A percentile compares a stretch with the other conserved stretches of the same genome.
Conservation (phyloP, 2,329 filamentous ascomycete genomes). For the Chaetomium strumarium region DNA sequence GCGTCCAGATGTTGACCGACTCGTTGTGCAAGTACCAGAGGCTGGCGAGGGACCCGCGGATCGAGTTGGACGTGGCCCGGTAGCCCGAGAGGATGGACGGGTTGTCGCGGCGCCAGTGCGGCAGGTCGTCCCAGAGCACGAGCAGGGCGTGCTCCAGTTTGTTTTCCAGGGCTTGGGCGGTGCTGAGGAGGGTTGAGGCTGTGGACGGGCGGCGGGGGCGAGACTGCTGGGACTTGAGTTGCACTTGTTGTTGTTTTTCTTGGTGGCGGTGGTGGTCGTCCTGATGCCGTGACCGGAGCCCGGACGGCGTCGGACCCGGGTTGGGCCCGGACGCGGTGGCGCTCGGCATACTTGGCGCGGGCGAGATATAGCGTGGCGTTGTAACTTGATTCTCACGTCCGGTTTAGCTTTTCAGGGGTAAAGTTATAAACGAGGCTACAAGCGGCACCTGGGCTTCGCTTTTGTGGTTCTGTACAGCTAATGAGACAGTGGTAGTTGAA, state of each 20-base stretch:
- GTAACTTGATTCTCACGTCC: neutral
- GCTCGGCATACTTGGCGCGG: neutral
- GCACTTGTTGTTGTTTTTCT: neutral
- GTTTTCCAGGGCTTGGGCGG: conserved; percentile 31
- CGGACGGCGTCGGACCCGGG: neutral
- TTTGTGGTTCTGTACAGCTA: too few relatives aligned
- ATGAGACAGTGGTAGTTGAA: too few relatives aligned
- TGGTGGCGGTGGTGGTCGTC: neutral
- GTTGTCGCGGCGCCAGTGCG: conserved; percentile 55
- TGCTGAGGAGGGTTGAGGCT: conserved; percentile 22
- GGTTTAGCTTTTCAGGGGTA: neutral
- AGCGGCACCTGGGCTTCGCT: too few relatives aligned
- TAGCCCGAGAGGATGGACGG: conserved; percentile 50
- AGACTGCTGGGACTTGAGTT: neutral
- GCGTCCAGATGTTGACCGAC: conserved; percentile 58
- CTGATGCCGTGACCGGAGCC: conserved; percentile 4
- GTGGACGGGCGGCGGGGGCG: conserved; percentile 19
- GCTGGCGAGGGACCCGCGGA: conserved; percentile 40
- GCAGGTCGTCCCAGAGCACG: conserved; percentile 53
- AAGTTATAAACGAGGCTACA: neutral
- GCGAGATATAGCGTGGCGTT: neutral
- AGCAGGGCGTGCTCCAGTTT: conserved; percentile 40
- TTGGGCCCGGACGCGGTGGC: neutral
- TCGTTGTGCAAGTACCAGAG: conserved; percentile 55
- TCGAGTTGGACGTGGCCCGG: conserved; percentile 45